Base-by-base conservation (phyloP, 164 flowering plant species). In the Aristolochia contorta region DNA sequence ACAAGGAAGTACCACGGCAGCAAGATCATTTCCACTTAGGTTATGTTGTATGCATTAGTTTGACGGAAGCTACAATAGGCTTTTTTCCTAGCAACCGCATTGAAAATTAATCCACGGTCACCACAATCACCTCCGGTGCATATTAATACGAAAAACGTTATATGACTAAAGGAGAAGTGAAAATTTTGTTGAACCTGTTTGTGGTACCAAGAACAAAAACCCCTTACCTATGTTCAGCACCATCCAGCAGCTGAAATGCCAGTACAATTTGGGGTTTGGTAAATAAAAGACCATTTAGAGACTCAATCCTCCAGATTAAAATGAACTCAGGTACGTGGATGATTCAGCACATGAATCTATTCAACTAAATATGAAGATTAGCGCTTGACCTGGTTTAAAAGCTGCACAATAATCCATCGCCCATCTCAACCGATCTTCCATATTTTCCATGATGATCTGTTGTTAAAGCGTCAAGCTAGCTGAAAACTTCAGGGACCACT, bases 201-300 rank as follows among this genome's bases (percentile, higher is more conserved):
- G 98, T 89, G 45, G 98, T 96, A 67, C 98, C 97, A 70, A 92
- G 84, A 14, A 92, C 89, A 74, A 66, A 89, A 63, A 92, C 91
- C 69, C 96, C 96, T 16, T 65, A 71, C 41, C 96, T 75, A 48
- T 80, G 72, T 37, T 85, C 93, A 62, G 83, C 83, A 59, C 98
- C 96, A 70, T 89, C 92, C 58, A 92, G 83, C 47, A 92, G 71
- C 98, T 92, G 87, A 74, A 75, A 50, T 18, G 1, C 14, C 14
- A 47, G 54, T n/a, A 50, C 12, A 50, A 50, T 3, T 3, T 50
- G 21, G n/a, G n/a, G n/a, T n/a, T n/a, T 24, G 56, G 16, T 16
- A n/a, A 23, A 50, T 50, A 50, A 18, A 16, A 66, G 21, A 30
- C 20, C n/a, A n/a, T n/a, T n/a, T n/a, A n/a, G n/a, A n/a, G n/a